phyloP scores from a whole-genome alignment of 2,329 filamentous ascomycete genomes.

The Colletotrichum sp. region DNA sequence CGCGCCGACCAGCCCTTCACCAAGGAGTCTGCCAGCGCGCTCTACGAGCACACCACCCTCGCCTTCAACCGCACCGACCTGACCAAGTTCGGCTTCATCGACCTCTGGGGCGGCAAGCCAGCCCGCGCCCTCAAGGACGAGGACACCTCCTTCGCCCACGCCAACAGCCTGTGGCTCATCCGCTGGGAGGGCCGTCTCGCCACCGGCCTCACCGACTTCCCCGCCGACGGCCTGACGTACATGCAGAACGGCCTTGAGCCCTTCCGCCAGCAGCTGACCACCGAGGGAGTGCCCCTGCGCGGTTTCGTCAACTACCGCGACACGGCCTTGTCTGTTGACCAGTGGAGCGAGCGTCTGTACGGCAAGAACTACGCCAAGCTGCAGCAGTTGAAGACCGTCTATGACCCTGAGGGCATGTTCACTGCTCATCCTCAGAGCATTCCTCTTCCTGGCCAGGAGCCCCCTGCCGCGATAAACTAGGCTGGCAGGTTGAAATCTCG shows the following conservation, averaged over 20 bases:
- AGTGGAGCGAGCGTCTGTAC: slow-evolving; percentile 22
- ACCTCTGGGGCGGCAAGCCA: slow-evolving; percentile 19
- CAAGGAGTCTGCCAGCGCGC: slow-evolving; percentile 1
- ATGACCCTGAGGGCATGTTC: slow-evolving; percentile 22
- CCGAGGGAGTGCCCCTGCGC: slow-evolving; percentile 12
- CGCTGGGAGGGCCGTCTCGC: slow-evolving; percentile 19
- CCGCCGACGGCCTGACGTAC: slow-evolving; percentile 50
- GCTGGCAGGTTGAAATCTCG: not conserved
- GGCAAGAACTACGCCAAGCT: slow-evolving; percentile 17
- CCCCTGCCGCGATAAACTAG: slow-evolving; percentile 8
- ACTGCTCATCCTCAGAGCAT: slow-evolving; percentile 20
- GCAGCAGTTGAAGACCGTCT: slow-evolving; percentile 16
- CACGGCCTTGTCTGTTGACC: slow-evolving; percentile 7
- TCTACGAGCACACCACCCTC: slow-evolving; percentile 12
- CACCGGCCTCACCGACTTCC: slow-evolving; percentile 51
- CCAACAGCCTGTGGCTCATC: slow-evolving; percentile 45
- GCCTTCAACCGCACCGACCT: slow-evolving; percentile 21
- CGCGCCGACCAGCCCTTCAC: slow-evolving; percentile 20
- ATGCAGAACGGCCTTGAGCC: slow-evolving; percentile 44
- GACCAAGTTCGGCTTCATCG: slow-evolving; percentile 18
- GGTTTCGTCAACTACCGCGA: slow-evolving; percentile 23
- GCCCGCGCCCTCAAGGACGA: slow-evolving; percentile 35
- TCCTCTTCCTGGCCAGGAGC: slow-evolving; percentile 11
- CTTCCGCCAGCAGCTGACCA: slow-evolving; percentile 4
- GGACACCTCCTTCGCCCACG: slow-evolving; percentile 40